Base-by-base conservation (phyloP, 345 rosid species). In the Salix udensis region DNA sequence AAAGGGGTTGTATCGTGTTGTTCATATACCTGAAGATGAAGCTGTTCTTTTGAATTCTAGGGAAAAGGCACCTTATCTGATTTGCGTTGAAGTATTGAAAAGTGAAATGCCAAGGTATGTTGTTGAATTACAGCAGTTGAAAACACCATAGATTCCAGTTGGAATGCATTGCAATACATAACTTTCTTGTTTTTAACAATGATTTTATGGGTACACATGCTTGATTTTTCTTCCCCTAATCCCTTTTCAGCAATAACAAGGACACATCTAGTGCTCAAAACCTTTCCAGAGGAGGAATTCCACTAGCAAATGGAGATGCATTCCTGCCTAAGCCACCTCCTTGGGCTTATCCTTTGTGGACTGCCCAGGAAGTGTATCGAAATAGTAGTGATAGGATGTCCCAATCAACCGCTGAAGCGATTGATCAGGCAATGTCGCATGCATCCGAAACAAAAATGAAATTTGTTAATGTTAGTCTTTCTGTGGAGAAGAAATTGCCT, bases 271-370 rank as follows among this genome's bases (percentile, higher is more conserved):
- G 89, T 82, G 74, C 88, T 79, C 97, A 96, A 75, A 96, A 96
- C 86, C 91, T 93, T 78, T 96, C 97, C 66, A 91, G 86, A 83
- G 98, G 97, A 76, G 99, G 99, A 24, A 96, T 96, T 83, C 99
- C 99, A 75, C 88, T 96, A 52, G 99, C 99, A 73, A 92, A 94
- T 81, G 95, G 99, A 77, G 98, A 96, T 86, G 99, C 93, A 77
- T 86, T 96, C 83, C 78, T 94, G 86, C 98, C 83, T 39, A 92
- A 91, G 88, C 99, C 99, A 48, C 99, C 99, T 82, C 96, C 99
- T 58, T 96, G 98, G 99, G 99, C 99, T 75, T 96, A 90, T 90
- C 99, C 99, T 77, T 86, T 96, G 85, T 88, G 98, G 97, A 94
- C 97, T 84, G 75, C 95, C 40, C 99, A 96, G 84, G 99, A 96